These are phyloP conservation scores for Euphorbia schlechtendalii DNA, from an alignment of 441 rosid genomes.

Conservation along the genomic window DNA sequence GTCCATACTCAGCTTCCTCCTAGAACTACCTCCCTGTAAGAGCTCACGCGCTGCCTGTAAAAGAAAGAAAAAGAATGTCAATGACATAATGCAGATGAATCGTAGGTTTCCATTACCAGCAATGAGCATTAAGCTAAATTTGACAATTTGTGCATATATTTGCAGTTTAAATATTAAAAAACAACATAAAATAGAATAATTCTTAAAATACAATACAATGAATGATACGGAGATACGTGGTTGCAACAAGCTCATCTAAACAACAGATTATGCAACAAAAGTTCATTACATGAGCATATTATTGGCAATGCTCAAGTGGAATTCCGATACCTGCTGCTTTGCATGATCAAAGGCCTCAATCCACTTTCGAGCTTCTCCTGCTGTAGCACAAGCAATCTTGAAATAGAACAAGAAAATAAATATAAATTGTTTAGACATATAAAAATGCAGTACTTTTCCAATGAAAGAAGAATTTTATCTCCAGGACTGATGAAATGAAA, in stretches of 20 bases:
- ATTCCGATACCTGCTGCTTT: constrained; percentile 70
- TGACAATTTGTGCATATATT: neutral
- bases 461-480: constrained; percentile 4
- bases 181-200: neutral
- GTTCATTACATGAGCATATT: neutral
- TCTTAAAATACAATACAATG: neutral
- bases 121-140: neutral
- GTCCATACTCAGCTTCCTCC: constrained; percentile 73
- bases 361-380: constrained; percentile 89
- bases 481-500: constrained; percentile 12
- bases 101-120: neutral
- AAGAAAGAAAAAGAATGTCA: constrained; percentile 19
- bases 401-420: constrained; percentile 24
- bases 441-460: neutral
- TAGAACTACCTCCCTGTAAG: constrained; percentile 49
- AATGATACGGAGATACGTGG: constrained; percentile 1
- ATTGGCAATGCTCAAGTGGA: constrained; percentile 15
- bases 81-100: constrained; percentile 7
- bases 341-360: constrained; percentile 93
- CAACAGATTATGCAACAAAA: neutral
- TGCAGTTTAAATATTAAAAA: neutral
- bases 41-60: constrained; percentile 77
- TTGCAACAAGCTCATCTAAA: constrained; percentile 1
- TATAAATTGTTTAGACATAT: constrained; percentile 8
- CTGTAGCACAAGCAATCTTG: constrained; percentile 88